Base-by-base conservation (phyloP, 177 flowering plant species). In the Vitis hybrid region DNA sequence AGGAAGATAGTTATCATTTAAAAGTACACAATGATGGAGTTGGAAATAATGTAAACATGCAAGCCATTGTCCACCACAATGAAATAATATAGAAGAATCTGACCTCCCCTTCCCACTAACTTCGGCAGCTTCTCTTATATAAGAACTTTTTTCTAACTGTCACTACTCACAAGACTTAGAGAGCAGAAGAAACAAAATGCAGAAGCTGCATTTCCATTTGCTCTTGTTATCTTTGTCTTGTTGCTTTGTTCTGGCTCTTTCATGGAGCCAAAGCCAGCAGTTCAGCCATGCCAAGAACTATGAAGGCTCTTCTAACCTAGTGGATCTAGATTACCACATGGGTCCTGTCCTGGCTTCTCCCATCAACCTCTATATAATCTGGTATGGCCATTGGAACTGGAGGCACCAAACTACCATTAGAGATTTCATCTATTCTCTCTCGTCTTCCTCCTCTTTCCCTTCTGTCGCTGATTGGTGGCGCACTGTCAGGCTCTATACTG, bases 321-420 rank as follows among this genome's bases (percentile, higher is more conserved):
- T 85, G 2, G 68, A 88, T 74, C 89, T 88, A n/a, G 63, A 76
- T n/a, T 90, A 88, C 84, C 94, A 90, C 83, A 86, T 86, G 90
- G 94, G 94, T 59, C 92, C 92, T 14, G 88, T 90, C 53, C 83
- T 90, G 9, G 65, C 88, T 6, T 81, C 87, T 19, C 79, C 86
- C 16, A 76, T 84, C 68, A 83, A 78, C 60, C 74, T 88, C 62
- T 82, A 90, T 71, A 71, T 79, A 16, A 85, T 90, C 31, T 90
- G 94, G 94, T 90, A 90, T 62, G 94, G 94, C 60, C 70, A 74
- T 6, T 90, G 94, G 94, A 68, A 72, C 67, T 78, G 79, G 12
- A 29, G 59, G 51, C 87, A 86, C 20, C 84, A 89, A 74, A 48
- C 76, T 61, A 84, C 72, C 52, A 84, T 90, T 1, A 75, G 83